These are phyloP conservation scores for Cutaneotrichosporon arboriforme DNA, from an alignment of 1,284 basidiomycete genomes.

Conservation along the genomic window DNA sequence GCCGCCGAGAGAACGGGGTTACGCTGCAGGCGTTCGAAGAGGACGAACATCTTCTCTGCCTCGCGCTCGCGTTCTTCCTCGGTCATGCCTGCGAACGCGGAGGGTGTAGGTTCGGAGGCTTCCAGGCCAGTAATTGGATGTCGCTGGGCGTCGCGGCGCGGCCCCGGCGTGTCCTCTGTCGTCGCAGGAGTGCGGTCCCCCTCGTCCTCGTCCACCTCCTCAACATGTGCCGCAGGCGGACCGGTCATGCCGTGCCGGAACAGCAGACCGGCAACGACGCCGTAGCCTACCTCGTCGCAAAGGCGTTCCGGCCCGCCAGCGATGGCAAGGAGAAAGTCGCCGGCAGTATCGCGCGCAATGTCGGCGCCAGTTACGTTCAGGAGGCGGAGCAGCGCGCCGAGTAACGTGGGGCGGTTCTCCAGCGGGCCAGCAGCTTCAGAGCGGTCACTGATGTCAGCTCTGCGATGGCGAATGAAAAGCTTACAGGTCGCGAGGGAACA, in stretches of 20 bases:
- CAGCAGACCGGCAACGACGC: slow-evolving; percentile 84
- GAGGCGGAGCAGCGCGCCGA: slow-evolving; percentile 74
- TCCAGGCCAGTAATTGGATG: slow-evolving; percentile 71
- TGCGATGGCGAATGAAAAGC: slow-evolving; percentile 22
- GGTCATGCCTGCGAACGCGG: slow-evolving; percentile 60
- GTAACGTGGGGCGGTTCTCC: slow-evolving; percentile 62
- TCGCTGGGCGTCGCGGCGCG: too few species aligned
- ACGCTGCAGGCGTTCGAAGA: slow-evolving; percentile 80
- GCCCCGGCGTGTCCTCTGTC: too few species aligned
- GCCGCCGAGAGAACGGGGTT: slow-evolving; percentile 49
- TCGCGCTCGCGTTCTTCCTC: slow-evolving; percentile 87
- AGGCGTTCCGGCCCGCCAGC: slow-evolving; percentile 75
- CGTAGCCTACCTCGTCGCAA: slow-evolving; percentile 74
- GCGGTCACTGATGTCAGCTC: slow-evolving; percentile 56
- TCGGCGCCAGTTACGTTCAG: slow-evolving; percentile 66
- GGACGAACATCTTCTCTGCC: slow-evolving; percentile 78
- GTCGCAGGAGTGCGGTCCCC: neutral
- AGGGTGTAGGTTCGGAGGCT: slow-evolving; percentile 44
- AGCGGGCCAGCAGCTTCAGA: slow-evolving; percentile 55
- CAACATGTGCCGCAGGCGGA: slow-evolving; percentile 50
- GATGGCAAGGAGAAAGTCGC: slow-evolving; percentile 78
- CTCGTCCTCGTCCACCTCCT: slow-evolving; percentile 48
- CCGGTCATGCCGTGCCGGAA: slow-evolving; percentile 78
- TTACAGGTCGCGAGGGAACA: slow-evolving; percentile 65
- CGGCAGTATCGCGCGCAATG: slow-evolving; percentile 64